These are phyloP conservation scores for Triticum turgidum DNA, from an alignment of 176 grass and related monocot genomes.

Conservation along the genomic window DNA sequence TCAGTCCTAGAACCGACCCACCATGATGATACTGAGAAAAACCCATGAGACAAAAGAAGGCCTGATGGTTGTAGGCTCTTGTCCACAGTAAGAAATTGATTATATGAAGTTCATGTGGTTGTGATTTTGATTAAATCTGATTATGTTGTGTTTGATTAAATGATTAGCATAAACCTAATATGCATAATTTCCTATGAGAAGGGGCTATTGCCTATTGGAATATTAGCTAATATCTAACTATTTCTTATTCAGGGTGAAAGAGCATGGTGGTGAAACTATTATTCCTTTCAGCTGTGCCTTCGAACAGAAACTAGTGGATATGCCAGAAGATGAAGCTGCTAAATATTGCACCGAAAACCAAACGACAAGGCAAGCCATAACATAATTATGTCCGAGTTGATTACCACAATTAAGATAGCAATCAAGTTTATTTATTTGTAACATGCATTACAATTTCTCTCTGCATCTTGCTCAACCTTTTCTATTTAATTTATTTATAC, in stretches of 20 bases:
- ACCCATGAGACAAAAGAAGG: neutral
- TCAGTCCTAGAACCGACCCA: neutral
- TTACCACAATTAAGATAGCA: neutral
- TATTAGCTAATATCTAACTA: slow-evolving; percentile 3
- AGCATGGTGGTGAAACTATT: slow-evolving; percentile 92
- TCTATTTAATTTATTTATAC: slow-evolving; percentile 7
- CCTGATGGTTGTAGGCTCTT: neutral
- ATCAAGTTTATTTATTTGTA: neutral
- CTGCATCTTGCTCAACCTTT: neutral
- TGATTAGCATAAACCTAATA: neutral
- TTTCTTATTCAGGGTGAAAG: slow-evolving; percentile 69
- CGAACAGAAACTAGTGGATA: slow-evolving; percentile 86
- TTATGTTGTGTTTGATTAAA: neutral
- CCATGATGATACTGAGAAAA: neutral
- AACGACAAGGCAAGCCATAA: slow-evolving; percentile 53
- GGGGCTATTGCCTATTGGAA: neutral
- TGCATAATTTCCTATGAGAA: neutral
- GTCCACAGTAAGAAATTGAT: neutral
- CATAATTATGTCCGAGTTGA: neutral
- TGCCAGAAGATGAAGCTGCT: slow-evolving; percentile 94
- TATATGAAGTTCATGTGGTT: neutral
- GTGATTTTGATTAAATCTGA: neutral
- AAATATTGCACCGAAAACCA: slow-evolving; percentile 94
- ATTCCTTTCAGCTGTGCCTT: slow-evolving; percentile 94
- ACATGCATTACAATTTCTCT: neutral